Evolutionary conservation across 139 green algal species (phyloP), one percentile per base, ranked within the genome.

Genomic region (Nannochloris sp.): DNA sequence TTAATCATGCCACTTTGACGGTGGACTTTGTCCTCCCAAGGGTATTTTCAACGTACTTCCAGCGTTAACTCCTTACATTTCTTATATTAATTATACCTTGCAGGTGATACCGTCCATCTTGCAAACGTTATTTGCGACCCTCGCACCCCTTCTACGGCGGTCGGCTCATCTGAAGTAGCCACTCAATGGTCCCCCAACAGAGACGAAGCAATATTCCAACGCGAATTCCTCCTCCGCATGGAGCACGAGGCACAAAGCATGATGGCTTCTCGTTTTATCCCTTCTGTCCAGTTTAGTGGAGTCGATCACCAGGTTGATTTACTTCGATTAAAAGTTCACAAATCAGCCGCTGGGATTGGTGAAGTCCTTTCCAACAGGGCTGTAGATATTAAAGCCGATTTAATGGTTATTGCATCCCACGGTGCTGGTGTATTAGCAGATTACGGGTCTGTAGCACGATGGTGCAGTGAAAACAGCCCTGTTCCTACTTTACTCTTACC

Each of bases 341-440:
- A 58, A 27, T 66, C 46, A n/a, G 71, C 71, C 4, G 71, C 54
- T 1, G 58, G 59, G 36, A 78, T 78, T 51, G 71, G 58, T 6
- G 71, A 78, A 44, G 59, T 58, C 2, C 39, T 78, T 23, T 60
- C 61, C 31, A 27, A n/a, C 33, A 42, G 47, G 53, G 65, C 65
- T 0, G 15, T 42, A 9, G 58, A 69, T 24, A 45, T 74, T 35
- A 58, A 37, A 30, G 71, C 65, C 2, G 71, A 74, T 34, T 36
- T 64, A 7, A 34, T 78, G 38, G 6, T 78, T 7, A 74, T 78
- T 15, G 65, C 60, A 30, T 70, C 57, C 36, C 71, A 74, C 45
- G 71, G 71, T 32, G 56, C 65, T 4, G 71, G 71, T 14, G 71
- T 78, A 30, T 60, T 73, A 34, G 71, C 71, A 3, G 71, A 78